Conservation (phyloP, 495 filamentous ascomycete genomes). For the Penicillium pancosmium region DNA sequence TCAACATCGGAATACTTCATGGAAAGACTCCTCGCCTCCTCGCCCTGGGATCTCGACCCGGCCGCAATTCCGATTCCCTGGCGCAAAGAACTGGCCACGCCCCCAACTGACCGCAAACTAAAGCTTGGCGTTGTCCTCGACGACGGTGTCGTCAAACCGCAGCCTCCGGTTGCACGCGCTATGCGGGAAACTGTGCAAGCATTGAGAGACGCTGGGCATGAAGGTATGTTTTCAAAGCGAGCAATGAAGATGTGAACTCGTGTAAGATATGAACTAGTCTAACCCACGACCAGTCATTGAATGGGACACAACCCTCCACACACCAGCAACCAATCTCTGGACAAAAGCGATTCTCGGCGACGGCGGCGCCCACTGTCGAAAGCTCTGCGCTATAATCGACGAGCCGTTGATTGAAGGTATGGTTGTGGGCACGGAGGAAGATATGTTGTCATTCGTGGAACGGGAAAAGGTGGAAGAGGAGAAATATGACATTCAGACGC, state of each 20-base stretch:
- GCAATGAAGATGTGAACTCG: too few relatives aligned
- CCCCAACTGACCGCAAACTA: conserved; percentile 32
- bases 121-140: conserved; percentile 53
- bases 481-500: conserved; percentile 30
- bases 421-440: conserved; percentile 34
- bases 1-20: conserved; percentile 47
- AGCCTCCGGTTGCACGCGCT: conserved; percentile 52
- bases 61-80: conserved; percentile 46
- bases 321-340: conserved; percentile 32
- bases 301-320: conserved; percentile 37
- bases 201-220: conserved; percentile 43
- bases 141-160: conserved; percentile 54
- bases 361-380: conserved; percentile 55
- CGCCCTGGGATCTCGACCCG: conserved; percentile 47
- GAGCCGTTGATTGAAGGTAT: conserved; percentile 57
- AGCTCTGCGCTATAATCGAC: conserved; percentile 49
- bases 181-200: conserved; percentile 40
- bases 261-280: too few relatives aligned
- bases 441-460: conserved; percentile 27
- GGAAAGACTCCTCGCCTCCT: conserved; percentile 33
- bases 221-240: conserved; percentile 33
- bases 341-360: conserved; percentile 58
- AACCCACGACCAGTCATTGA: conserved; percentile 36
- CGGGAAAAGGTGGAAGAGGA: conserved; percentile 37
- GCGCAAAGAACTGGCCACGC: conserved; percentile 32